A percentile compares a stretch with the other conserved stretches of the same genome.
Evolutionary conservation across 2,329 filamentous ascomycete species (phyloP).

Genomic region (Acephala macrosclerotiorum): DNA sequence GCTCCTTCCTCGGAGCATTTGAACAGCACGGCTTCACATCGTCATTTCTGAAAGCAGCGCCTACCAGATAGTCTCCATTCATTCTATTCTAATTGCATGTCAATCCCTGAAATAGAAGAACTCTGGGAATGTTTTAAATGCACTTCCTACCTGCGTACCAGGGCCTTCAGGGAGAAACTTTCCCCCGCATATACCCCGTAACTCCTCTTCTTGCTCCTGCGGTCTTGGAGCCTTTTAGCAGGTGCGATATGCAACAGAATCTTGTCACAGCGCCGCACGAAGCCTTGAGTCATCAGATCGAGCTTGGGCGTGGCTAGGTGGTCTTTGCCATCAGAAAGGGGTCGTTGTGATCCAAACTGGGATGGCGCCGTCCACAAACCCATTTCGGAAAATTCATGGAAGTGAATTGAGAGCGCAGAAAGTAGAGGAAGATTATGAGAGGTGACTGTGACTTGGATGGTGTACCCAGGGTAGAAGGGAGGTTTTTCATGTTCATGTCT

Average conservation of each 20-base stretch:
- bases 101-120: too few relatives aligned
- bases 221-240: neutral
- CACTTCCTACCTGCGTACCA: neutral
- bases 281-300: neutral
- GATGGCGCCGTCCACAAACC: neutral
- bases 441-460: too few relatives aligned
- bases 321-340: neutral
- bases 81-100: too few relatives aligned
- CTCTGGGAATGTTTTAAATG: too few relatives aligned
- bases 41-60: too few relatives aligned
- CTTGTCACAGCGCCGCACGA: neutral
- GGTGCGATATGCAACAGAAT: neutral
- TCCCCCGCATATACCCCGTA: neutral
- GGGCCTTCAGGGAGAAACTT: neutral
- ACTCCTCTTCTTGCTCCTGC: neutral
- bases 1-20: too few relatives aligned
- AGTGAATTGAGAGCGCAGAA: neutral
- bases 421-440: neutral
- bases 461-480: too few relatives aligned
- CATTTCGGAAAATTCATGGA: neutral
- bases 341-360: neutral
- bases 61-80: too few relatives aligned
- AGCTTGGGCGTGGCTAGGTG: neutral
- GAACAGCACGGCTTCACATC: too few relatives aligned
- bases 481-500: too few relatives aligned